phyloP scores from a whole-genome alignment of 2,329 filamentous ascomycete genomes.

The Fusarium aywerte region DNA sequence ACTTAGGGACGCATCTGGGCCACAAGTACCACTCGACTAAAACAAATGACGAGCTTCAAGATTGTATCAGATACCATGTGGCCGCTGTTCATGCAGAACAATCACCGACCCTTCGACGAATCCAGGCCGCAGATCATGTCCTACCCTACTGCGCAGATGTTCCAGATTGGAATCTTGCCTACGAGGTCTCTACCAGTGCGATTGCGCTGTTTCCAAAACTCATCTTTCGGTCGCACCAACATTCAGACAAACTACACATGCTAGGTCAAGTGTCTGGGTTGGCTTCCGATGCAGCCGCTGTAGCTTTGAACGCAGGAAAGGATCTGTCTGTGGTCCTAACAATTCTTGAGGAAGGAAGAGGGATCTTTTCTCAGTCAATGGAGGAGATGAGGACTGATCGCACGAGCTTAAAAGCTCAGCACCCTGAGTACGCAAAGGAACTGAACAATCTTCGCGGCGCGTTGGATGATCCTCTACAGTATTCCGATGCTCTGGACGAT shows the following conservation, averaged over 20 bases:
- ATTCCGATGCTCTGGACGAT: not conserved
- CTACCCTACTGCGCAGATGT: not conserved
- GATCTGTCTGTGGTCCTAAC: rapidly evolving
- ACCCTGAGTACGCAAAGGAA: not conserved
- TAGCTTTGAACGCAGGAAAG: not conserved
- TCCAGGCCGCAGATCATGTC: not conserved
- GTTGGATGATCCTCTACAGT: not conserved
- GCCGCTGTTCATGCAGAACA: not conserved
- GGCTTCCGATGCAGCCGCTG: not conserved
- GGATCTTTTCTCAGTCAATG: not conserved
- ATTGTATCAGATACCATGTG: not conserved
- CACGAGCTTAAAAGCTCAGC: not conserved
- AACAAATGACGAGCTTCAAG: not conserved
- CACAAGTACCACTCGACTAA: not conserved
- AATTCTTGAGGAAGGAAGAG: not conserved
- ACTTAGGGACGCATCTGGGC: not conserved
- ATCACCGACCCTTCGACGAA: not conserved
- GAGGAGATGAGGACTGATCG: not conserved
- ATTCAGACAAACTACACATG: not conserved
- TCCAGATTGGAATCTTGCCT: not conserved
- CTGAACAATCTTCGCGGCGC: not conserved
- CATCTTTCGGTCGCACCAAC: not conserved
- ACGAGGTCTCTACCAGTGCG: not conserved
- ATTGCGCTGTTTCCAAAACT: not conserved
- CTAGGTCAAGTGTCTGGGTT: not conserved